phyloP scores from a whole-genome alignment of 129 eudicot genomes.

The Chrysanthemum seticuspe region DNA sequence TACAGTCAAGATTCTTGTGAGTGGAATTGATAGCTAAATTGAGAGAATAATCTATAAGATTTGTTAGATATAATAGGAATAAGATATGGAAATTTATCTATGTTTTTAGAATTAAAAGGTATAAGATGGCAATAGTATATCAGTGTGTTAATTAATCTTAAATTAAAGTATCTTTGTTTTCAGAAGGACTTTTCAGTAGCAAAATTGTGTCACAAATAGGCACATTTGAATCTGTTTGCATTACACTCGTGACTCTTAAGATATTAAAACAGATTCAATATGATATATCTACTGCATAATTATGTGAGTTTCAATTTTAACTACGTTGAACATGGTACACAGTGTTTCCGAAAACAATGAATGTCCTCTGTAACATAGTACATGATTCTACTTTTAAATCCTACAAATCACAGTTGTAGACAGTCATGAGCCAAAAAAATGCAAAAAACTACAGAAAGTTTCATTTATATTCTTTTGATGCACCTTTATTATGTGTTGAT shows the following conservation, averaged over 20 bases:
- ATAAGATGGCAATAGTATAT: background rate
- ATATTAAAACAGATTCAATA: background rate
- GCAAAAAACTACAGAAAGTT: background rate
- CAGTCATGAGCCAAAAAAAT: background rate
- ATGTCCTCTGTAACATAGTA: background rate
- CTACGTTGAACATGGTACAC: background rate
- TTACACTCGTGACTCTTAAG: background rate
- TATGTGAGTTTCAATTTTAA: too few species aligned
- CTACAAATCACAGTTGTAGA: background rate
- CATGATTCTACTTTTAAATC: background rate
- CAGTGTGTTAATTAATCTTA: background rate
- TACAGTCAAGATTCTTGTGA: background rate
- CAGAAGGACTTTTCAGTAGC: background rate
- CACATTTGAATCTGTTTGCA: background rate
- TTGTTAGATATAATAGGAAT: conserved; percentile 18
- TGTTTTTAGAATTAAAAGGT: background rate
- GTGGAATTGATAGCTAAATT: conserved; percentile 16
- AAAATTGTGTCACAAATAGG: background rate
- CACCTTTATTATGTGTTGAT: background rate
- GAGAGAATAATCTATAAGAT: conserved; percentile 15
- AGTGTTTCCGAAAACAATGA: background rate
- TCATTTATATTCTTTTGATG: background rate
- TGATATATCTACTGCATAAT: background rate
- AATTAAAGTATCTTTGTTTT: background rate
- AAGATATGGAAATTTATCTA: background rate